phyloP scores from a whole-genome alignment of 1,284 basidiomycete genomes.

The Rhodotorula mucilaginosa region DNA sequence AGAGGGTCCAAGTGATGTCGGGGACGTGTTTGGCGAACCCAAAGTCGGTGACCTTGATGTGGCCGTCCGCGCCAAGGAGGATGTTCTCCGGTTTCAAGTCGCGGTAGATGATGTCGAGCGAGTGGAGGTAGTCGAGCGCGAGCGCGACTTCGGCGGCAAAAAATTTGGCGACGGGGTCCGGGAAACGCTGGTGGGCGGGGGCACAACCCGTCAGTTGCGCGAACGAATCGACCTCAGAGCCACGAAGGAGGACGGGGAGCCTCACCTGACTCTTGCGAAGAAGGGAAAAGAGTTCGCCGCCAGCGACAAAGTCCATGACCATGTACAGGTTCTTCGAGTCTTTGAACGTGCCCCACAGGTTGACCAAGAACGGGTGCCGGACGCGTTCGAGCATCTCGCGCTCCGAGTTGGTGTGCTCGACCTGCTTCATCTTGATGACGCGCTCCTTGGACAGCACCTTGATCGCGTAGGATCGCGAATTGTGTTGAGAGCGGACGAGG shows the following conservation, averaged over 20 bases:
- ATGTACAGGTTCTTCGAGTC: slow-evolving; percentile 93
- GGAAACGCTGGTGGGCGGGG: slow-evolving; percentile 70
- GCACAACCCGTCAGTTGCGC: neutral
- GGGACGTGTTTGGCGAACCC: slow-evolving; percentile 92
- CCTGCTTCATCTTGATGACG: slow-evolving; percentile 92
- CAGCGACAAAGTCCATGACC: slow-evolving; percentile 99
- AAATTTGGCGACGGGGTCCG: slow-evolving; percentile 97
- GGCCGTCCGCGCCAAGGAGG: slow-evolving; percentile 85
- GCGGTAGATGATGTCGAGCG: slow-evolving; percentile 89
- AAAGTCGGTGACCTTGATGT: slow-evolving; percentile 98
- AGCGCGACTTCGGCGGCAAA: slow-evolving; percentile 97
- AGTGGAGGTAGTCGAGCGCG: slow-evolving; percentile 89
- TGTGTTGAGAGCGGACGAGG: slow-evolving; percentile 86
- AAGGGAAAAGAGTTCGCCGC: slow-evolving; percentile 92
- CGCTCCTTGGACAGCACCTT: slow-evolving; percentile 93
- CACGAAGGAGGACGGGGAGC: slow-evolving; percentile 23
- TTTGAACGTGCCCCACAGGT: slow-evolving; percentile 97
- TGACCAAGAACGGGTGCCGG: slow-evolving; percentile 94
- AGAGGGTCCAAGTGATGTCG: slow-evolving; percentile 93
- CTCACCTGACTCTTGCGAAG: slow-evolving; percentile 80
- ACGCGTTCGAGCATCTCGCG: slow-evolving; percentile 83
- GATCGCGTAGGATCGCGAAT: slow-evolving; percentile 88
- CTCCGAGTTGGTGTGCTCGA: slow-evolving; percentile 97
- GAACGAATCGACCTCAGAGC: neutral
- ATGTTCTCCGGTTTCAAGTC: slow-evolving; percentile 99